Base-by-base conservation (phyloP, 345 rosid species). In the Syzygium grande region DNA sequence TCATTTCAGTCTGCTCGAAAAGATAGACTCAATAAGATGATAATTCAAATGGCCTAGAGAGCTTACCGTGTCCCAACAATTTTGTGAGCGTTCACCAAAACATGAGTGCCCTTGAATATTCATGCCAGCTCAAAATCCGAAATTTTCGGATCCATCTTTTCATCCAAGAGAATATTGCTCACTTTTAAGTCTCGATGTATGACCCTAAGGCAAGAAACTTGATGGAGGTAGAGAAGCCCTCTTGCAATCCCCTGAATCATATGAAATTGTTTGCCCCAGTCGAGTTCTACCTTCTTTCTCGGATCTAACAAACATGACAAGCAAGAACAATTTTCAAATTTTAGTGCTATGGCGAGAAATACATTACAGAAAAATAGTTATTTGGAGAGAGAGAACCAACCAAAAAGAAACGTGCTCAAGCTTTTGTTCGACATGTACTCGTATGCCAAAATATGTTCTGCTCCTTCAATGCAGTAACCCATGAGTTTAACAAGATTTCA, bases 381-480 rank as follows among this genome's bases (percentile, higher is more conserved):
- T 23, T 41, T 9, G 2, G 6, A 63, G 65, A 25, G 4, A 63
- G 15, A 52, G 19, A 46, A 19, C 85, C 6, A 46, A 87, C 93
- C 86, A 55, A 88, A 91, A 19, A 90, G 52, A 25, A 86, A 68
- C 29, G 13, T 34, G 58, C 17, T 11, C 65, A 52, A 85, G 15
- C 17, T 52, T 0, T 43, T 68, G 43, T 63, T 25, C 15, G 25
- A 13, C 6, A 85, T 15, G 29, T 46, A 94, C 30, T 95, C 95
- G 11, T 95, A 94, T 9, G 94, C 88, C 85, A 95, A 17, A 86
- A 95, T 86, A 56, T 91, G 92, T 78, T 95, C 97, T 51, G 90
- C 95, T 68, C 90, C 90, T 86, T 95, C 91, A 85, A 90, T 79
- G 85, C 97, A 95, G 87, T 93, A 95, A 7, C 98, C 96, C 6